These are phyloP conservation scores for Guadua angustifolia DNA, from an alignment of 176 grass and related monocot species.

Conservation along the genomic window DNA sequence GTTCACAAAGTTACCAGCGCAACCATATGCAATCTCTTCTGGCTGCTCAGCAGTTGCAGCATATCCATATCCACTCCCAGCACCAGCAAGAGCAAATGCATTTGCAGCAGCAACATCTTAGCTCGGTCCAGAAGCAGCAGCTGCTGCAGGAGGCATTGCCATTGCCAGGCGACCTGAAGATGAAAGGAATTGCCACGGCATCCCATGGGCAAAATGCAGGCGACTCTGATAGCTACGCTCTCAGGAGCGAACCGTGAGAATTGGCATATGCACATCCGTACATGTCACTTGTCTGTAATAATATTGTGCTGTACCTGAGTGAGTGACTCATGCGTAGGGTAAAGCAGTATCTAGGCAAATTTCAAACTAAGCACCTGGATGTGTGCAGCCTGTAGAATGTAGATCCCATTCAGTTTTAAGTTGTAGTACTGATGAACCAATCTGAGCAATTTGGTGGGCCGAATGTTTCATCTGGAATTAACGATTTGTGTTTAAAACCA, in stretches of 20 bases:
- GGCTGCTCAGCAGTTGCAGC: slow-evolving; percentile 79
- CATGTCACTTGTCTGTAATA: slow-evolving; percentile 45
- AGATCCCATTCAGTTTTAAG: slow-evolving; percentile 51
- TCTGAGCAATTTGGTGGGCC: background rate
- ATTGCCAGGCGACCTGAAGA: slow-evolving; percentile 60
- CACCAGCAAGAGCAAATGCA: slow-evolving; percentile 66
- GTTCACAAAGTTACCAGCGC: slow-evolving; percentile 65
- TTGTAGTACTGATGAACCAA: slow-evolving; percentile 42
- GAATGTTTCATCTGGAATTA: slow-evolving; percentile 26
- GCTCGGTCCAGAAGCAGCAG: slow-evolving; percentile 46
- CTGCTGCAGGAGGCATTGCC: slow-evolving; percentile 51
- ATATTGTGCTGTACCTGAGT: slow-evolving; percentile 34
- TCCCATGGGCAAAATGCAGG: slow-evolving; percentile 44
- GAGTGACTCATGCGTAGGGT: slow-evolving; percentile 31
- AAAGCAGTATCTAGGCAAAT: slow-evolving; percentile 45
- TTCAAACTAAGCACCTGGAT: slow-evolving; percentile 28
- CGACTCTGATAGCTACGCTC: slow-evolving; percentile 26
- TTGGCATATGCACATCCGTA: background rate
- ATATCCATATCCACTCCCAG: slow-evolving; percentile 79
- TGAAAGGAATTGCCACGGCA: slow-evolving; percentile 50
- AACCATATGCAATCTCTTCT: slow-evolving; percentile 77
- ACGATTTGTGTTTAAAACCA: background rate
- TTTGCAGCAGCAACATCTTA: slow-evolving; percentile 49
- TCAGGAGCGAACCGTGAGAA: slow-evolving; percentile 45
- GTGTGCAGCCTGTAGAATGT: slow-evolving; percentile 57